Percentiles rank a stretch among this genome's conserved stretches.
Evolutionary conservation across 306 rosid species (phyloP).

Genomic region (Citrullus mucosospermus): DNA sequence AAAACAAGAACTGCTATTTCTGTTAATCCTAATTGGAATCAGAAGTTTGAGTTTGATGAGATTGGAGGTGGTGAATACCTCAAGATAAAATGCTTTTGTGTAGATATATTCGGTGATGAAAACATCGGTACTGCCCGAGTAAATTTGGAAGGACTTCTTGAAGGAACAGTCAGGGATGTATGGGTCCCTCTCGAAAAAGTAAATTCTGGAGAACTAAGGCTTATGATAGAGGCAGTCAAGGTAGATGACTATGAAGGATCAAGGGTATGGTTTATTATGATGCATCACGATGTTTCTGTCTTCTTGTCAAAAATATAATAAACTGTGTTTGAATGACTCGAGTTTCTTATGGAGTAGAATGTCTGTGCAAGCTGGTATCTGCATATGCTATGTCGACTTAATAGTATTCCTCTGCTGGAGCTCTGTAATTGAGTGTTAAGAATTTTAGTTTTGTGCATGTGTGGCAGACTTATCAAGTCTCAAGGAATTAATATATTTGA

Average conservation of each 20-base stretch:
- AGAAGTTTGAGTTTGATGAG: slow-evolving; percentile 74
- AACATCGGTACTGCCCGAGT: slow-evolving; percentile 81
- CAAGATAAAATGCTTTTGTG: slow-evolving; percentile 54
- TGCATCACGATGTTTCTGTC: neutral
- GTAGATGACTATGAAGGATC: slow-evolving; percentile 62
- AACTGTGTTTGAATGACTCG: neutral
- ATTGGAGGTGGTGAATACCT: slow-evolving; percentile 69
- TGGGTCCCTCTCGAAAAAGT: slow-evolving; percentile 94
- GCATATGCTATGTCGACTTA: neutral
- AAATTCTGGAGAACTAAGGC: slow-evolving; percentile 84
- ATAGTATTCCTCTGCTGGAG: neutral
- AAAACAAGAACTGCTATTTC: slow-evolving; percentile 49
- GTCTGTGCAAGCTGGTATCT: neutral
- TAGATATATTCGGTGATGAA: slow-evolving; percentile 72
- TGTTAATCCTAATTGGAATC: slow-evolving; percentile 60
- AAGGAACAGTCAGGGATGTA: slow-evolving; percentile 56
- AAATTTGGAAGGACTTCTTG: slow-evolving; percentile 81
- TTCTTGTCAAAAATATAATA: neutral
- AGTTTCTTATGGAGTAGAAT: neutral
- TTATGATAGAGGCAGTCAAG: slow-evolving; percentile 65
- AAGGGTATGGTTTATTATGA: slow-evolving; percentile 36
- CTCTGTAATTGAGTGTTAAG: neutral
- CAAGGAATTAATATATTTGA: neutral
- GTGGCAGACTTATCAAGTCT: no score
- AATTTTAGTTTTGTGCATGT: neutral